Conservation (phyloP, 1,284 basidiomycete species). For the Mycena sp. region DNA sequence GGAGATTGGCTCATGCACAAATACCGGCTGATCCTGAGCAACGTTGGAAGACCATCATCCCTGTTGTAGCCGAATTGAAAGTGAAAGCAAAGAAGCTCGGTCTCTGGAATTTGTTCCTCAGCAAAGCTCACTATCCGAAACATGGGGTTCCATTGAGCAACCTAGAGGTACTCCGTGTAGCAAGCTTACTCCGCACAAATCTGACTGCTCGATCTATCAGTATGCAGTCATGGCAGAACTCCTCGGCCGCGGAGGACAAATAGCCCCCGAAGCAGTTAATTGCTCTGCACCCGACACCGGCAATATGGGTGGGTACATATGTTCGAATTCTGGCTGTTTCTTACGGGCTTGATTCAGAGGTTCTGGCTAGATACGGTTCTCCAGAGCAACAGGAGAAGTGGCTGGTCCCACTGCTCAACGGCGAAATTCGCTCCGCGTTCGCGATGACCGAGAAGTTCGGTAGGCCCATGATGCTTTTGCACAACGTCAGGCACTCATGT, state of each 20-base stretch:
- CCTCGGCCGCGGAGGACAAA: slow-evolving; percentile 83
- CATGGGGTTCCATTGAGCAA: slow-evolving; percentile 91
- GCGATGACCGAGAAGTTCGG: slow-evolving; percentile 94
- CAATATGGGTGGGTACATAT: slow-evolving; percentile 81
- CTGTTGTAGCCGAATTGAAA: slow-evolving; percentile 89
- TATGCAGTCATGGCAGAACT: slow-evolving; percentile 98
- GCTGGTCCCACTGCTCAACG: slow-evolving; percentile 89
- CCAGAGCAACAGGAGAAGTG: slow-evolving; percentile 92
- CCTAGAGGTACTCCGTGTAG: slow-evolving; percentile 75
- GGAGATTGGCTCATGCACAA: slow-evolving; percentile 83
- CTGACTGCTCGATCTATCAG: slow-evolving; percentile 47
- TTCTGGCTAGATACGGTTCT: slow-evolving; percentile 92
- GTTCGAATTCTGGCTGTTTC: neutral
- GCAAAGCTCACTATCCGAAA: slow-evolving; percentile 91
- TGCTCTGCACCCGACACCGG: slow-evolving; percentile 97
- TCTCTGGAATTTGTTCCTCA: slow-evolving; percentile 97
- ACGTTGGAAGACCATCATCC: slow-evolving; percentile 89
- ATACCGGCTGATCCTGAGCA: slow-evolving; percentile 78
- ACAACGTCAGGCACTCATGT: slow-evolving; percentile 10
- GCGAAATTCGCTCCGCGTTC: slow-evolving; percentile 94
- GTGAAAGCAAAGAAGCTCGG: slow-evolving; percentile 87
- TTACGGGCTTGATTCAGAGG: slow-evolving; percentile 66
- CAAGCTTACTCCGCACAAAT: neutral
- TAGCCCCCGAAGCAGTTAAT: slow-evolving; percentile 90
- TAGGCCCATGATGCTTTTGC: slow-evolving; percentile 46